Percentiles rank a stretch among this genome's conserved stretches.
phyloP scores from a whole-genome alignment of 352 stramenopile genomes.

The Globisporangium mamillatum region DNA sequence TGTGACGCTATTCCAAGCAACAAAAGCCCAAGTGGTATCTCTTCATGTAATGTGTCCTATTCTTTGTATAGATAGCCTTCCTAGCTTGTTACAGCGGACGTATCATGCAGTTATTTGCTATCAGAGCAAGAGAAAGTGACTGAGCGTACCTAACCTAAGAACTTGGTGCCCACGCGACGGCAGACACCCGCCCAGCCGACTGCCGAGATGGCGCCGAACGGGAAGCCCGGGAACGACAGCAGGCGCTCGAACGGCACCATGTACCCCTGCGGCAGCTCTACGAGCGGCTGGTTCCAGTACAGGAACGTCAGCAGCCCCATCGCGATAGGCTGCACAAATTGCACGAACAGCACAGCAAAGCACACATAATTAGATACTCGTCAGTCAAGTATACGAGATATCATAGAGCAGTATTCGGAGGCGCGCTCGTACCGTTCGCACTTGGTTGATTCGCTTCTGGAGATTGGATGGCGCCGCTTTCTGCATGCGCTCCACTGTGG shows the following conservation, averaged over 20 bases:
- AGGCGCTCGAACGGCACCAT: constrained; percentile 79
- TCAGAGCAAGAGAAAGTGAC: not conserved
- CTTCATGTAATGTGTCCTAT: not conserved
- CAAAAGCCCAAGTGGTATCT: not conserved
- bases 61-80: not conserved
- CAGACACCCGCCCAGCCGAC: constrained; percentile 76
- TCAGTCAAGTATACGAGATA: not conserved
- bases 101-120: not conserved
- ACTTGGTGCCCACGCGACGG: constrained; percentile 65
- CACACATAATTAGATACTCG: constrained; percentile 6
- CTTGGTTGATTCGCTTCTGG: constrained; percentile 71
- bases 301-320: constrained; percentile 52
- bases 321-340: constrained; percentile 39
- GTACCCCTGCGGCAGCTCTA: constrained; percentile 63
- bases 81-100: not conserved
- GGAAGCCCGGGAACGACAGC: constrained; percentile 74
- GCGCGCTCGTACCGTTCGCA: constrained; percentile 53
- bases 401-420: not conserved
- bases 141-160: constrained; percentile 40
- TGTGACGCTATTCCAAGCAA: constrained; percentile 45
- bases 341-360: not conserved
- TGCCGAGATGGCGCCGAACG: constrained; percentile 67
- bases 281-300: constrained; percentile 80
- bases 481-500: constrained; percentile 62
- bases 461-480: constrained; percentile 59